phyloP scores from a whole-genome alignment of 164 flowering plant genomes.

The Houttuynia cordata region DNA sequence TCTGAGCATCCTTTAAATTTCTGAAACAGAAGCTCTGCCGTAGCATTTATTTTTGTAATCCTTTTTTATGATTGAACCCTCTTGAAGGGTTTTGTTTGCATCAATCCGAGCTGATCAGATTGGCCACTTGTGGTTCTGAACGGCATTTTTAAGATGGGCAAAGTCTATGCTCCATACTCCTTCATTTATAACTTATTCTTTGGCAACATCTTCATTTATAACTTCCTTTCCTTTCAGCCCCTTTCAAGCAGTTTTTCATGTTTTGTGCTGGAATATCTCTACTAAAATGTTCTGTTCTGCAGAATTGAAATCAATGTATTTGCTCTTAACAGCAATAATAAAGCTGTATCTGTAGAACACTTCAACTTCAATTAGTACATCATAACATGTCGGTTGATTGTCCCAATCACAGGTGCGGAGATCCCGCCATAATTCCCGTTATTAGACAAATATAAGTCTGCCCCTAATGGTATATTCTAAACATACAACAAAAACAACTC shows the following conservation, averaged over 20 bases:
- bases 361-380: too few relatives aligned
- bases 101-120: too few relatives aligned
- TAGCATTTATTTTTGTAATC: not conserved
- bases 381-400: constrained; percentile 1
- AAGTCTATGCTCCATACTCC: not conserved
- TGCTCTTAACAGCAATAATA: too few relatives aligned
- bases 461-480: not conserved
- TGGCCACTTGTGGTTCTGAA: too few relatives aligned
- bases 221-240: not conserved
- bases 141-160: not conserved
- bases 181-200: not conserved
- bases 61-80: not conserved
- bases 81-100: not conserved
- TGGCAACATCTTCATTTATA: not conserved
- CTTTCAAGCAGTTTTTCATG: too few relatives aligned
- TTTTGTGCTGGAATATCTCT: too few relatives aligned
- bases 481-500: not conserved
- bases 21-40: not conserved
- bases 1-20: constrained; percentile 5
- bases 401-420: constrained; percentile 11
- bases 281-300: too few relatives aligned
- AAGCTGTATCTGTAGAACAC: too few relatives aligned
- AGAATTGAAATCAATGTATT: too few relatives aligned
- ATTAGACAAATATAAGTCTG: not conserved
- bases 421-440: constrained; percentile 13